These are phyloP conservation scores for Manihot esculenta DNA, from an alignment of 441 rosid species.

Conservation along the genomic window DNA sequence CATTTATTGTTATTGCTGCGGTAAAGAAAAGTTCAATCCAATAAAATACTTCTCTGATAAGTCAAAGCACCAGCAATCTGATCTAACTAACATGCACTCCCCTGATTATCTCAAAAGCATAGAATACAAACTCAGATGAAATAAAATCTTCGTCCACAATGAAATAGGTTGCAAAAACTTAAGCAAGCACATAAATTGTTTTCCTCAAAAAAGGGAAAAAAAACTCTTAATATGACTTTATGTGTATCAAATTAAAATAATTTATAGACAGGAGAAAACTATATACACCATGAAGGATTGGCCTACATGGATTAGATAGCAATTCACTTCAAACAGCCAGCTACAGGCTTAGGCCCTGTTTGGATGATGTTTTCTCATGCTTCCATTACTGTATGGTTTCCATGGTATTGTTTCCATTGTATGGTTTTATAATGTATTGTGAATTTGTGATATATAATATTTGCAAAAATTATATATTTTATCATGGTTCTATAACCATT, in stretches of 20 bases:
- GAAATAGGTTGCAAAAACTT: slow-evolving; percentile 1
- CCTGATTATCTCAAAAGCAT: slow-evolving; percentile 8
- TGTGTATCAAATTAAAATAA: background rate
- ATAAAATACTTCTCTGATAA: slow-evolving; percentile 14
- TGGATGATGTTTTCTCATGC: too few species aligned
- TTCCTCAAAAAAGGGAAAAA: background rate
- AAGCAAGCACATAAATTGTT: background rate
- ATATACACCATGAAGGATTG: too few species aligned
- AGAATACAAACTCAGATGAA: background rate
- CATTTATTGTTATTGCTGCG: slow-evolving; percentile 75
- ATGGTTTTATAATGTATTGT: too few species aligned
- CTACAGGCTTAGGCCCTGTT: background rate
- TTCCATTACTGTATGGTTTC: too few species aligned
- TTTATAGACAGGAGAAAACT: background rate
- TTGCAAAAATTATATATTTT: too few species aligned
- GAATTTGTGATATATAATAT: too few species aligned
- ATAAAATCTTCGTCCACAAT: background rate
- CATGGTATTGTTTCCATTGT: too few species aligned
- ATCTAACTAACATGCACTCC: slow-evolving; percentile 10
- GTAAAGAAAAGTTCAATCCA: slow-evolving; percentile 35
- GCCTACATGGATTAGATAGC: background rate
- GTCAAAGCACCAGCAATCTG: slow-evolving; percentile 1
- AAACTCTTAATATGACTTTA: background rate
- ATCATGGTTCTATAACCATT: too few species aligned
- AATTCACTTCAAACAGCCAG: background rate